Conservation (phyloP, 805 yeast species). For the Candida schatavii region DNA sequence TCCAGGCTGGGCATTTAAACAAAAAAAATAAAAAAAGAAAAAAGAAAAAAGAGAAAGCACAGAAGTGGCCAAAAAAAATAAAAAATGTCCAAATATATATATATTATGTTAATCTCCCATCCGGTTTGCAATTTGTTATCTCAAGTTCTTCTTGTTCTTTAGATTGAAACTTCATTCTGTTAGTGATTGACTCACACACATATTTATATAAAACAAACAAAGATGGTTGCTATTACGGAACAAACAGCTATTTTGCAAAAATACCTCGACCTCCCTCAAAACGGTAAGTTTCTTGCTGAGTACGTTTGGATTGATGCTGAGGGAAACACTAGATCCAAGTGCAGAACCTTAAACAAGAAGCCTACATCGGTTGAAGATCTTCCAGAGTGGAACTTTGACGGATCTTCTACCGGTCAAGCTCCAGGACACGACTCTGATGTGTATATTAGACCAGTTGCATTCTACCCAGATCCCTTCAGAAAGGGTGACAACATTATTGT, state of each 20-base stretch:
- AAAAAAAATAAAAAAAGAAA: background rate
- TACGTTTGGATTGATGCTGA: constrained; percentile 97
- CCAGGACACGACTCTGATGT: constrained; percentile 97
- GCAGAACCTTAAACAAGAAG: constrained; percentile 74
- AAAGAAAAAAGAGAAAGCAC: background rate
- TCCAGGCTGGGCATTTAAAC: background rate
- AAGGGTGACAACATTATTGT: constrained; percentile 96
- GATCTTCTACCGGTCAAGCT: constrained; percentile 97
- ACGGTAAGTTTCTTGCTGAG: constrained; percentile 87
- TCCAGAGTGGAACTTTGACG: constrained; percentile 99
- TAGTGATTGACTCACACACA: constrained; percentile 3
- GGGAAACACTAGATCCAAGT: constrained; percentile 89
- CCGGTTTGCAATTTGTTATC: background rate
- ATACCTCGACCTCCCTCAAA: constrained; percentile 80
- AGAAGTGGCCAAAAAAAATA: background rate
- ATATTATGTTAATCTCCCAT: background rate
- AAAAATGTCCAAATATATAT: background rate
- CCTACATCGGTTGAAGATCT: constrained; percentile 77
- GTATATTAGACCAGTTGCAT: constrained; percentile 92
- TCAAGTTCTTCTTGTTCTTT: constrained; percentile 1
- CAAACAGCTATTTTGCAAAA: constrained; percentile 81
- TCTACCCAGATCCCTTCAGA: constrained; percentile 96
- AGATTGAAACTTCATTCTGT: constrained; percentile 1
- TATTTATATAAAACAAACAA: constrained; percentile 8
- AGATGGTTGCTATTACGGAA: constrained; percentile 45